A percentile compares a stretch with the other conserved stretches of the same genome.
Evolutionary conservation across 2,329 filamentous ascomycete species (phyloP).

Genomic region (Fusarium phyllophilum): DNA sequence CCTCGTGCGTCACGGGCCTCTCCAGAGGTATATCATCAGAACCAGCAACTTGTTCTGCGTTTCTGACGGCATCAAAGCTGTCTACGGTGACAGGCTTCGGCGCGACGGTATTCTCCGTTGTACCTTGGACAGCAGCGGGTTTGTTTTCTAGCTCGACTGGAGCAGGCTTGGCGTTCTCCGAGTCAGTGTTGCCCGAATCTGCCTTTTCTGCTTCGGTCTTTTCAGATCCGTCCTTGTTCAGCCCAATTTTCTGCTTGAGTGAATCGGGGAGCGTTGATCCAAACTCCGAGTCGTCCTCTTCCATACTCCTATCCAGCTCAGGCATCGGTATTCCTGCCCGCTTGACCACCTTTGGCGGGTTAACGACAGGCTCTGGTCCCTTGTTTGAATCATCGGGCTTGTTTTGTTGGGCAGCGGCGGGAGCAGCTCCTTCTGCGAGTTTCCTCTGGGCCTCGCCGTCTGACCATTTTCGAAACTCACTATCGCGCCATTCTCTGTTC

Average conservation of each 20-base stretch:
- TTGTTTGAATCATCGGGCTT: conserved; percentile 8
- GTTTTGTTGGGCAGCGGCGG: conserved; percentile 11
- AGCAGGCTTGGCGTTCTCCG: background rate
- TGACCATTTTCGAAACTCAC: conserved; percentile 57
- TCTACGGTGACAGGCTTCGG: conserved; percentile 13
- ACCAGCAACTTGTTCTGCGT: conserved; percentile 11
- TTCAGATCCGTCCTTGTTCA: conserved; percentile 14
- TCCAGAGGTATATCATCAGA: conserved; percentile 3
- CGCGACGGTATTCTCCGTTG: background rate
- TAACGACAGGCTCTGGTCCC: conserved; percentile 4
- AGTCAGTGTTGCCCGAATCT: background rate
- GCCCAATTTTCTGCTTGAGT: conserved; percentile 47
- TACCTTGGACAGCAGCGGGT: conserved; percentile 10
- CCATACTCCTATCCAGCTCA: conserved; percentile 31
- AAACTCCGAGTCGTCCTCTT: conserved; percentile 36
- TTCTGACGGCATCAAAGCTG: conserved; percentile 20
- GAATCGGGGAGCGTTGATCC: conserved; percentile 48
- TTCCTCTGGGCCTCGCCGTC: conserved; percentile 51
- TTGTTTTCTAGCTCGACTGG: conserved; percentile 13
- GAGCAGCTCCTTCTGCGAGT: conserved; percentile 39
- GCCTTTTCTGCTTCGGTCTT: conserved; percentile 1
- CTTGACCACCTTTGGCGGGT: conserved; percentile 23
- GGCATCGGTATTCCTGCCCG: conserved; percentile 42
- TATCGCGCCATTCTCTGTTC: conserved; percentile 53
- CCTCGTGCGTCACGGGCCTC: conserved; percentile 62